Evolutionary conservation across 176 grass and related monocot genomes (phyloP), one percentile per base, ranked within the genome.

Genomic region (Raddia distichophylla): DNA sequence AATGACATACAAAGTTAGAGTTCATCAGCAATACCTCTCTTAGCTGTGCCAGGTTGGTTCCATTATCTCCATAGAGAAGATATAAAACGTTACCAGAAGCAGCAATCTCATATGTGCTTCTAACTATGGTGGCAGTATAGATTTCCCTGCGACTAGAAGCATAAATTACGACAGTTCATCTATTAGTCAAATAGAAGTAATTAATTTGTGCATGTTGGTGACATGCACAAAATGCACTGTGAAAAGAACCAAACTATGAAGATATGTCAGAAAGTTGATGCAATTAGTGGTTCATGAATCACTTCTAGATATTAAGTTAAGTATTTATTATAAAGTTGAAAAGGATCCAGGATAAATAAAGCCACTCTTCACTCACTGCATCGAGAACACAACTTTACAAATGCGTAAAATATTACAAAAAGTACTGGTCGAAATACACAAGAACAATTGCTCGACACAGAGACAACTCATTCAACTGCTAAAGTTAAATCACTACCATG

Each of bases 61-160:
- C 79, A n/a, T 63, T 33, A 70, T 87, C 73, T 77, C 76, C 84
- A 74, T 80, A 58, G 16, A 86, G 50, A 86, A 80, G 40, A 80
- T n/a, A 20, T 74, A 86, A 64, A 72, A 74, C 46, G 40, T 61
- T 72, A 50, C 48, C 56, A 17, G 73, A 77, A 82, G 68, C 48
- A 76, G 66, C 73, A 77, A 81, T 69, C 73, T 87, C 79, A 12
- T 82, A 87, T 56, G 79, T 77, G 35, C 70, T 87, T 74, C 79
- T 82, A 77, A 65, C 70, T 55, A 87, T 76, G 66, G 20, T 60
- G 45, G 85, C 72, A 77, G 52, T 57, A 22, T 77, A 60, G 67
- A 64, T 52, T 56, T 47, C 74, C 73, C 73, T 81, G 64, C 12
- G 51, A 63, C 71, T 49, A 51, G 9, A 87, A 79, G 22, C 14